phyloP scores from a whole-genome alignment of 2,329 filamentous ascomycete species.

The Fusarium chuoi region DNA sequence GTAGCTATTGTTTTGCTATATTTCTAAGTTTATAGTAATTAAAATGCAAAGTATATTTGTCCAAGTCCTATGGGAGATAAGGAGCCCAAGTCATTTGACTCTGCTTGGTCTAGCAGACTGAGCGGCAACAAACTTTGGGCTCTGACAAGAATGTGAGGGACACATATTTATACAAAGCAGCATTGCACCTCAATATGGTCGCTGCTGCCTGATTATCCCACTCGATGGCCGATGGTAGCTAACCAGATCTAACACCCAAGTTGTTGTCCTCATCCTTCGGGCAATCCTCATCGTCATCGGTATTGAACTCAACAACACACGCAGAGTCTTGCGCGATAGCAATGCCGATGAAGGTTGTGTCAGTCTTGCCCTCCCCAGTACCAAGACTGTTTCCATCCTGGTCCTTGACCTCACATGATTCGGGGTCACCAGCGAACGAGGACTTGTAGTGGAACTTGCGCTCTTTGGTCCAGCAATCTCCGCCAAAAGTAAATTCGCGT shows the following conservation, averaged over 20 bases:
- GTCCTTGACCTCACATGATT: slow-evolving; percentile 12
- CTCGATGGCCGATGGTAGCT: not conserved
- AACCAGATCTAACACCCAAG: not conserved
- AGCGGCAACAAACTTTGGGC: not conserved
- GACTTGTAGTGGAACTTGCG: slow-evolving; percentile 10
- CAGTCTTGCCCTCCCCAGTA: slow-evolving; percentile 5
- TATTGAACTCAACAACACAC: slow-evolving; percentile 18
- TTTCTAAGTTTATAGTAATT: too few species aligned
- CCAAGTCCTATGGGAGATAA: not conserved
- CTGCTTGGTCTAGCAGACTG: not conserved
- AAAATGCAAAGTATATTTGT: not conserved
- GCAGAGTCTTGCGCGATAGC: slow-evolving; percentile 5
- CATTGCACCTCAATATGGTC: too few species aligned
- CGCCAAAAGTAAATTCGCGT: slow-evolving; percentile 3
- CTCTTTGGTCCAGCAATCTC: slow-evolving; percentile 5
- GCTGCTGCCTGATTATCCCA: not conserved
- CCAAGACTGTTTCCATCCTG: slow-evolving; percentile 5
- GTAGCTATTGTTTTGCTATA: not conserved
- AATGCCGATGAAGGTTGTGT: slow-evolving; percentile 12
- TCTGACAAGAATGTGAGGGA: not conserved
- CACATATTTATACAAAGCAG: not conserved
- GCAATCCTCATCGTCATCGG: slow-evolving; percentile 8
- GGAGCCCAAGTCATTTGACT: too few species aligned
- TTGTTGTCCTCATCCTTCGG: slow-evolving; percentile 1
- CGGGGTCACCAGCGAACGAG: not conserved